phyloP scores from a whole-genome alignment of 2,329 filamentous ascomycete species.

The Coniochaeta prunicola region DNA sequence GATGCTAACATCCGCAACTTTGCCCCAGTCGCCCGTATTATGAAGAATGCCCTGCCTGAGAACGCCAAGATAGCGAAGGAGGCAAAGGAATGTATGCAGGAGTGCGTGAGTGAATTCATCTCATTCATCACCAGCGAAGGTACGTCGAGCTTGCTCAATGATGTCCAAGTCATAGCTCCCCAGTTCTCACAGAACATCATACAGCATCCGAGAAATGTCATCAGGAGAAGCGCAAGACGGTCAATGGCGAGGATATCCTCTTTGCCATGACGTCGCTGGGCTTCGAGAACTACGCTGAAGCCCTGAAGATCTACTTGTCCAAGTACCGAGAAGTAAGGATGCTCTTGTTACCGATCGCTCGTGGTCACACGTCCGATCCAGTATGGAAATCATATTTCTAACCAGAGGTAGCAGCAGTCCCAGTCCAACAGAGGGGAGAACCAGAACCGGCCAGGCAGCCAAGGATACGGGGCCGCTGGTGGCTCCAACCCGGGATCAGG shows the following conservation, averaged over 20 bases:
- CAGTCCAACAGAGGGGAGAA: slow-evolving; percentile 66
- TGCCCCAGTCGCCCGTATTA: slow-evolving; percentile 95
- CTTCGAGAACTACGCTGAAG: slow-evolving; percentile 98
- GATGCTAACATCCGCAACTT: slow-evolving; percentile 95
- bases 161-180: slow-evolving; percentile 10
- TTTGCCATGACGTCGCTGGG: slow-evolving; percentile 99
- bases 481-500: slow-evolving; percentile 32
- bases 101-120: slow-evolving; percentile 99
- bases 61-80: slow-evolving; percentile 99
- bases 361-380: background rate
- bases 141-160: slow-evolving; percentile 34
- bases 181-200: slow-evolving; percentile 17
- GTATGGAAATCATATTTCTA: slow-evolving; percentile 16
- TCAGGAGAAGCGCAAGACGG: slow-evolving; percentile 98
- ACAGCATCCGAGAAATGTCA: slow-evolving; percentile 97
- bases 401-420: slow-evolving; percentile 50
- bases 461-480: slow-evolving; percentile 41
- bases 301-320: slow-evolving; percentile 93
- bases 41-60: slow-evolving; percentile 95
- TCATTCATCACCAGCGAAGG: slow-evolving; percentile 99
- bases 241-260: slow-evolving; percentile 96
- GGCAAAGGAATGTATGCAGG: slow-evolving; percentile 99
- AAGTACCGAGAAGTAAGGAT: slow-evolving; percentile 87
- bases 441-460: slow-evolving; percentile 42
- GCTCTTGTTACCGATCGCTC: background rate